phyloP scores from a whole-genome alignment of 2,329 filamentous ascomycete genomes.

The Neopestalotiopsis clavispora region DNA sequence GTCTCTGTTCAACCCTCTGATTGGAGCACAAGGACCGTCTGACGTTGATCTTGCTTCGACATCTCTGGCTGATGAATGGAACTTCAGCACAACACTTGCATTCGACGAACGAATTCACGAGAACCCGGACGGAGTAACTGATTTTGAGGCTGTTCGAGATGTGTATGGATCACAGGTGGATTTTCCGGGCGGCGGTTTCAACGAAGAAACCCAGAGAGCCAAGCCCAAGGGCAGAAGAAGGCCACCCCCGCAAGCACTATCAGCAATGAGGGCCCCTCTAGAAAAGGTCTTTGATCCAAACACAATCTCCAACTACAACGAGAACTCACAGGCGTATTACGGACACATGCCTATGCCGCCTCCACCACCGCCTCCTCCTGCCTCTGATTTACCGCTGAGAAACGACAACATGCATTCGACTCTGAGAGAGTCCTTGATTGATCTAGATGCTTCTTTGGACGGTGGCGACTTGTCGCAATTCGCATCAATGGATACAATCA shows the following conservation, averaged over 20 bases:
- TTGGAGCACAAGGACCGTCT: slow-evolving; percentile 60
- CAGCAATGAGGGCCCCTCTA: slow-evolving; percentile 61
- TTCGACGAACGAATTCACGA: slow-evolving; percentile 64
- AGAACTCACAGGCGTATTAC: slow-evolving; percentile 67
- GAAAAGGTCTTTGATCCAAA: slow-evolving; percentile 72
- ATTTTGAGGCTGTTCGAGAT: slow-evolving; percentile 62
- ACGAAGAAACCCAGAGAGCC: slow-evolving; percentile 56
- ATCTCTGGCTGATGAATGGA: slow-evolving; percentile 65
- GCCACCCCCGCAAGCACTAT: slow-evolving; percentile 62
- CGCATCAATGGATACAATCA: slow-evolving; percentile 66
- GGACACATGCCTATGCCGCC: slow-evolving; percentile 47
- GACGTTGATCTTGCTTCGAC: slow-evolving; percentile 48
- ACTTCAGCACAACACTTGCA: slow-evolving; percentile 69
- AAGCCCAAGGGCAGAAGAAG: slow-evolving; percentile 58
- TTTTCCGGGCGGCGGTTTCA: slow-evolving; percentile 46
- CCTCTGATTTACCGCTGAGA: slow-evolving; percentile 63
- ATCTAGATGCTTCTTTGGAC: slow-evolving; percentile 64
- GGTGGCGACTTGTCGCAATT: slow-evolving; percentile 62
- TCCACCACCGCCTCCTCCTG: slow-evolving; percentile 22
- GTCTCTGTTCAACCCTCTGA: slow-evolving; percentile 61
- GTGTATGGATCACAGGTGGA: slow-evolving; percentile 65
- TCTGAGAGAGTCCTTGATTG: slow-evolving; percentile 68
- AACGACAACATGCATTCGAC: slow-evolving; percentile 58
- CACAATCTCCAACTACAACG: slow-evolving; percentile 67
- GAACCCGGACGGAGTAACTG: slow-evolving; percentile 48